Conservation (phyloP, 139 green algal genomes). For the Volvox reticuliferus region DNA sequence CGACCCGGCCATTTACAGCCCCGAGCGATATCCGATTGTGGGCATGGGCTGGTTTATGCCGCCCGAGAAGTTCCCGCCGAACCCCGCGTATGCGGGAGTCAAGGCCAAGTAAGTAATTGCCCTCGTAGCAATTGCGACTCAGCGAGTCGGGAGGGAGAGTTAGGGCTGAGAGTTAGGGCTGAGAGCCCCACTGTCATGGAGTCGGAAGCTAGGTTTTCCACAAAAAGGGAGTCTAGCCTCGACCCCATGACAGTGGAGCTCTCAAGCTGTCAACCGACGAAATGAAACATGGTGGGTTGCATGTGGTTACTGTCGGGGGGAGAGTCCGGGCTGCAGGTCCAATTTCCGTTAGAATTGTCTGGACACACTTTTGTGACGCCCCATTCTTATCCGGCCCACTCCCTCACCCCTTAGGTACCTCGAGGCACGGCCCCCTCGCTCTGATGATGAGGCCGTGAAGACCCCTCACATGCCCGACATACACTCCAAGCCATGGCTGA, state of each 20-base stretch:
- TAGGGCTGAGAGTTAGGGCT: background rate
- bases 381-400: too few relatives aligned
- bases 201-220: too few relatives aligned
- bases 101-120: background rate
- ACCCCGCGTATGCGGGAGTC: constrained; percentile 18
- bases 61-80: constrained; percentile 25
- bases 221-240: too few relatives aligned
- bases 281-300: too few relatives aligned
- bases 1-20: background rate
- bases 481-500: constrained; percentile 40
- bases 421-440: background rate
- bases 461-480: constrained; percentile 21
- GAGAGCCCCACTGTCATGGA: background rate
- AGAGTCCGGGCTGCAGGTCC: background rate
- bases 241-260: too few relatives aligned
- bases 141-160: background rate
- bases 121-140: too few relatives aligned
- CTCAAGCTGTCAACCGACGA: too few relatives aligned
- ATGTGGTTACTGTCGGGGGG: background rate
- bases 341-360: background rate
- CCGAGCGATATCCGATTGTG: constrained; percentile 27
- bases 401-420: constrained; percentile 16
- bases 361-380: too few relatives aligned
- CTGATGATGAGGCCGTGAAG: background rate
- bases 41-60: constrained; percentile 14